A percentile compares a stretch with the other conserved stretches of the same genome.
Conservation (phyloP, 257 asterid species). For the Cinchona pubescens region DNA sequence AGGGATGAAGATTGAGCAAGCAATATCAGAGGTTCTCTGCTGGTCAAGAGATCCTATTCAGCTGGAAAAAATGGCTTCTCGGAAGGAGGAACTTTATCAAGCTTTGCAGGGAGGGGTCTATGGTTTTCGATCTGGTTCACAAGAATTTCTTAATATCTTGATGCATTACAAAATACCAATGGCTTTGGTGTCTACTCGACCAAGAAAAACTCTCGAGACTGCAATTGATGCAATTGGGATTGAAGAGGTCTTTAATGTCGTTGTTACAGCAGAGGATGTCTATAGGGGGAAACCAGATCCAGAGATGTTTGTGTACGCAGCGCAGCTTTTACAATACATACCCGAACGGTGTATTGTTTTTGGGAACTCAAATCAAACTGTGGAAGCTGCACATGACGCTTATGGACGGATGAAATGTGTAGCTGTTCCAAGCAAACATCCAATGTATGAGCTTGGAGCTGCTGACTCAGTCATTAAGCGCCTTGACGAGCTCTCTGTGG, state of each 20-base stretch:
- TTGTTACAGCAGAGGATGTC: conserved; percentile 89
- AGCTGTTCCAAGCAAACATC: conserved; percentile 91
- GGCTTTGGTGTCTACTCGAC: conserved; percentile 89
- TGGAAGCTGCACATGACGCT: conserved; percentile 99
- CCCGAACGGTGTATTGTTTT: conserved; percentile 91
- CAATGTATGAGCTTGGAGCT: conserved; percentile 80
- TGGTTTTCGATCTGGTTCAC: conserved; percentile 75
- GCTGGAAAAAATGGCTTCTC: conserved; percentile 55
- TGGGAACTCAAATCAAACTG: conserved; percentile 85
- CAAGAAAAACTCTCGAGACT: conserved; percentile 61
- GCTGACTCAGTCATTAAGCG: conserved; percentile 77
- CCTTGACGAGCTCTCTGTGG: conserved; percentile 81
- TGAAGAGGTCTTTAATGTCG: conserved; percentile 59
- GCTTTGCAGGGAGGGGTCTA: conserved; percentile 75
- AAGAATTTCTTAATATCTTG: conserved; percentile 62
- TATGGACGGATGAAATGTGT: conserved; percentile 87
- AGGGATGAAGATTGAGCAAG: conserved; percentile 98
- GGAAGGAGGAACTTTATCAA: conserved; percentile 85
- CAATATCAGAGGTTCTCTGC: conserved; percentile 88
- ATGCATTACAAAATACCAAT: conserved; percentile 80
- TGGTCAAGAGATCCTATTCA: conserved; percentile 84
- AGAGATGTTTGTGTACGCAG: conserved; percentile 87
- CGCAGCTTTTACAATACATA: conserved; percentile 67
- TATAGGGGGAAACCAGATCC: conserved; percentile 95
- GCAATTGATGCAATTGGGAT: conserved; percentile 69